Evolutionary conservation across 805 yeast species (phyloP), one percentile per base, ranked within the genome.

Genomic region (Helenozyma baotianmanensis): DNA sequence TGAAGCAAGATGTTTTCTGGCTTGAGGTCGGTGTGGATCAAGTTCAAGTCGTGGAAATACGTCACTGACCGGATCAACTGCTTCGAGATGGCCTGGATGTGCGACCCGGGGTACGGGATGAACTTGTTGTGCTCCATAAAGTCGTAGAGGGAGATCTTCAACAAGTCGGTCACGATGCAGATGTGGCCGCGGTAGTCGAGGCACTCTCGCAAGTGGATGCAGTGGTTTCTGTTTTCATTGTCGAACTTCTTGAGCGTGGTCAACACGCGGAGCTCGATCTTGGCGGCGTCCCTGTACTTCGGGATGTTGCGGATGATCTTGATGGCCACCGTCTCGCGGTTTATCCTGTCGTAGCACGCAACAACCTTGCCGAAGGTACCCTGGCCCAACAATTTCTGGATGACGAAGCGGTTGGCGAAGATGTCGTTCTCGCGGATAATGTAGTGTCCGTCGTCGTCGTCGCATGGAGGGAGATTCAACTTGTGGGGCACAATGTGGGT

Each of bases 1-100:
- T 75, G 74, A 21, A 88, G 64, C 21, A 92, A 59, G 26, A 92
- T 83, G 55, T 92, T 92, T 58, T 92, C 99, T 1, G 99, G 99
- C 61, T 92, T 92, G 46, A 92, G 69, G 58, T 92, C 99, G 0
- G 99, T 92, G 60, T 92, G 99, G 26, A 92, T 86, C 30, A 92
- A 70, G 33, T 82, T 85, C 54, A 92, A 67, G 51, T 86, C 95
- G 57, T 92, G 99, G 41, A 92, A 64, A 51, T 83, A 90, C 2
- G 92, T 83, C 24, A 90, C 94, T 0, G 92, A 81, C 42, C 88
- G 70, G 14, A 92, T 68, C 37, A 92, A 60, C 60, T 92, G 99
- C 53, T 80, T 78, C 14, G 94, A 81, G 39, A 92, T 79, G 2
- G 87, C 83, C 61, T 86, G 96, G 23, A 90, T 81, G 47, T 92